phyloP scores from a whole-genome alignment of 768 basidiomycete genomes.

The Mycena haematopus region DNA sequence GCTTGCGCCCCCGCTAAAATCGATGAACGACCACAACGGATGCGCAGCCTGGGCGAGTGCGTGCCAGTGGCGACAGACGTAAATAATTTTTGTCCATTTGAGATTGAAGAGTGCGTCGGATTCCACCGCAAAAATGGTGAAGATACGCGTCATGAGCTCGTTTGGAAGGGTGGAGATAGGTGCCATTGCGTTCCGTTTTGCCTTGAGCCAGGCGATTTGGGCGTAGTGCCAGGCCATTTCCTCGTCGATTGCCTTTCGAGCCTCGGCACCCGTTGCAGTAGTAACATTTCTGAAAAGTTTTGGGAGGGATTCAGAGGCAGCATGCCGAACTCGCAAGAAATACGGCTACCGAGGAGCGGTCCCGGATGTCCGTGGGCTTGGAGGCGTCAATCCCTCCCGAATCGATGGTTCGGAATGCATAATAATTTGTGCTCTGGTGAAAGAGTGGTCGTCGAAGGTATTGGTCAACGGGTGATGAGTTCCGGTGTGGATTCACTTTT shows the following conservation, averaged over 20 bases:
- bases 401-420: too few relatives aligned
- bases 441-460: too few relatives aligned
- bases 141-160: slow-evolving; percentile 4
- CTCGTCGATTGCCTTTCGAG: not conserved
- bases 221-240: slow-evolving; percentile 9
- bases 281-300: too few relatives aligned
- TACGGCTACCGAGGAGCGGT: too few relatives aligned
- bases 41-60: slow-evolving; percentile 4
- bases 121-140: slow-evolving; percentile 5
- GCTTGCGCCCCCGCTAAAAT: not conserved
- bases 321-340: too few relatives aligned
- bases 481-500: too few relatives aligned
- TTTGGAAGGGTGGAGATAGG: slow-evolving; percentile 6
- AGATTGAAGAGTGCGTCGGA: slow-evolving; percentile 2
- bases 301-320: too few relatives aligned
- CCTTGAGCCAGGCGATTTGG: slow-evolving; percentile 4
- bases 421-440: too few relatives aligned
- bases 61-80: slow-evolving; percentile 13
- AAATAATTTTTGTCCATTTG: slow-evolving; percentile 8
- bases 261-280: too few relatives aligned
- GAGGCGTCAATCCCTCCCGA: too few relatives aligned
- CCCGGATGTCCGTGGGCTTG: too few relatives aligned
- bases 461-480: too few relatives aligned
- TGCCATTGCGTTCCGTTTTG: slow-evolving; percentile 7
- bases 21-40: slow-evolving; percentile 10